Evolutionary conservation across 306 rosid genomes (phyloP).

Genomic region (Cicer arietinum): DNA sequence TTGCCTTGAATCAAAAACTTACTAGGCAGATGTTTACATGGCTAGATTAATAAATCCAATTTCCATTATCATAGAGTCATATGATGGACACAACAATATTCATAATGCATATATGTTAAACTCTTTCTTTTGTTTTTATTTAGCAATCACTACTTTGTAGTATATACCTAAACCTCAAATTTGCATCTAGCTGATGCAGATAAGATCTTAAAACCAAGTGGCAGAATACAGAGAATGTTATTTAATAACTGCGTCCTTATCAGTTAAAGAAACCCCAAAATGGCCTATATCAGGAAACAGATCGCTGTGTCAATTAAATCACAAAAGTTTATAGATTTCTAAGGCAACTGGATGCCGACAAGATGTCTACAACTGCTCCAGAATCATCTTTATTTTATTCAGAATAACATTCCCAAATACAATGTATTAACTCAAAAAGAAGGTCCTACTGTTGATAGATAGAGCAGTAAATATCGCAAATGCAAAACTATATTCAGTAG

Average conservation of each 20-base stretch:
- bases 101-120: not conserved
- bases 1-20: conserved; percentile 21
- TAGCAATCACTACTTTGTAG: not conserved
- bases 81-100: not conserved
- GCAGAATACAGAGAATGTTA: not conserved
- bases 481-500: not conserved
- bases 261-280: not conserved
- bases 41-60: no score
- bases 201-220: not conserved
- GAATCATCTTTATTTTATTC: not conserved
- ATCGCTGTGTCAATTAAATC: not conserved
- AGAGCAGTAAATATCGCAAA: conserved; percentile 1
- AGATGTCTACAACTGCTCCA: not conserved
- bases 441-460: not conserved
- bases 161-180: conserved; percentile 23
- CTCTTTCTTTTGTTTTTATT: not conserved
- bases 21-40: conserved; percentile 2
- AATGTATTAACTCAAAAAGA: not conserved
- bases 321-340: not conserved
- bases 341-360: not conserved
- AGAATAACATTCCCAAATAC: not conserved
- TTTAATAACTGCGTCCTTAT: not conserved
- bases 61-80: conserved; percentile 13
- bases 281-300: not conserved
- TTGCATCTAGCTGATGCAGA: not conserved